phyloP scores from a whole-genome alignment of 1,284 basidiomycete species.

The Chalciporus piperatoides region DNA sequence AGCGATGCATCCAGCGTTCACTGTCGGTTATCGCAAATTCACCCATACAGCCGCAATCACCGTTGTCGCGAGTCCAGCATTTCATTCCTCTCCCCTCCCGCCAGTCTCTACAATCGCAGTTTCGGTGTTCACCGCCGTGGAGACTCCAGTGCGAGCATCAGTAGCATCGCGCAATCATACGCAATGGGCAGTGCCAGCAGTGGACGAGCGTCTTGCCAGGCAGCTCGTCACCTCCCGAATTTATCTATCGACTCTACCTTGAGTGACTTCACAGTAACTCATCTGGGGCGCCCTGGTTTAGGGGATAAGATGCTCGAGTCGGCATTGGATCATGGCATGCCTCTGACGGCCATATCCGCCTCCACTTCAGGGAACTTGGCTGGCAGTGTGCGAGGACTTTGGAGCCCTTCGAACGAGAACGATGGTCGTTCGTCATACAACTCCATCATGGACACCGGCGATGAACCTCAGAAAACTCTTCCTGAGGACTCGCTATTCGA shows the following conservation, averaged over 20 bases:
- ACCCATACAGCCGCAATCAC: not conserved
- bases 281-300: slow-evolving; percentile 67
- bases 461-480: slow-evolving; percentile 19
- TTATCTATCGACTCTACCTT: slow-evolving; percentile 60
- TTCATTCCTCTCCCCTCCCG: slow-evolving; percentile 26
- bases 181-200: slow-evolving; percentile 34
- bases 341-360: slow-evolving; percentile 64
- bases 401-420: slow-evolving; percentile 18
- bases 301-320: slow-evolving; percentile 88
- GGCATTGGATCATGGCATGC: slow-evolving; percentile 52
- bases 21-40: not conserved
- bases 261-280: slow-evolving; percentile 59
- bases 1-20: not conserved
- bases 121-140: slow-evolving; percentile 45
- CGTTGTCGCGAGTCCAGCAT: not conserved
- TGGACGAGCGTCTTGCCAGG: slow-evolving; percentile 61
- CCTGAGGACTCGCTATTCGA: slow-evolving; percentile 65
- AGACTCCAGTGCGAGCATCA: slow-evolving; percentile 50
- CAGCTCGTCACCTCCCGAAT: slow-evolving; percentile 51
- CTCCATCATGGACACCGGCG: slow-evolving; percentile 55
- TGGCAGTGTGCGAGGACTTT: slow-evolving; percentile 20
- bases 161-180: slow-evolving; percentile 52
- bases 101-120: slow-evolving; percentile 65
- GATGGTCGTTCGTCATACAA: slow-evolving; percentile 47
- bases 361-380: slow-evolving; percentile 53